phyloP scores from a whole-genome alignment of 2,329 filamentous ascomycete species.

The Aspergillus ochraceoroseus region DNA sequence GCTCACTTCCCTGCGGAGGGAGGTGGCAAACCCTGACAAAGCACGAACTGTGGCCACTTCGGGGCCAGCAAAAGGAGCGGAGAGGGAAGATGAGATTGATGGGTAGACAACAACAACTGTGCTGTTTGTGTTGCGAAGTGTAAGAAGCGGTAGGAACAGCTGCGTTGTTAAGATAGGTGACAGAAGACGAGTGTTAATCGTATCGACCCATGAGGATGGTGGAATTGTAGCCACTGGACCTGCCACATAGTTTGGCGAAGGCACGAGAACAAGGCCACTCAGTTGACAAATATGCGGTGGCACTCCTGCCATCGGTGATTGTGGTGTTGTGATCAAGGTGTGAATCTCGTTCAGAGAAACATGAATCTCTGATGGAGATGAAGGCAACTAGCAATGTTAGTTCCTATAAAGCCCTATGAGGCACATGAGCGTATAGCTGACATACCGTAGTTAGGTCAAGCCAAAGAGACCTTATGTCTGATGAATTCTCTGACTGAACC shows the following conservation, averaged over 20 bases:
- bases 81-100: slow-evolving; percentile 44
- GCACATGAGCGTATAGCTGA: not conserved
- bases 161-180: slow-evolving; percentile 85
- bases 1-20: slow-evolving; percentile 71
- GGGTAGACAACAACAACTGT: slow-evolving; percentile 44
- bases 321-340: slow-evolving; percentile 66
- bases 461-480: slow-evolving; percentile 75
- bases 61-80: slow-evolving; percentile 54
- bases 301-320: slow-evolving; percentile 69
- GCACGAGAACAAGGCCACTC: slow-evolving; percentile 76
- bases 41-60: slow-evolving; percentile 83
- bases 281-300: slow-evolving; percentile 71
- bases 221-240: slow-evolving; percentile 81
- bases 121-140: slow-evolving; percentile 52
- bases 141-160: slow-evolving; percentile 77
- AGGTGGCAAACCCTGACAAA: slow-evolving; percentile 77
- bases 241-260: slow-evolving; percentile 69
- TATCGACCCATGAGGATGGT: slow-evolving; percentile 77
- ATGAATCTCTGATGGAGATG: slow-evolving; percentile 54
- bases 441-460: slow-evolving; percentile 64
- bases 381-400: slow-evolving; percentile 50
- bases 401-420: slow-evolving; percentile 15
- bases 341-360: slow-evolving; percentile 66
- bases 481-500: slow-evolving; percentile 68
- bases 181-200: slow-evolving; percentile 86